phyloP scores from a whole-genome alignment of 495 filamentous ascomycete genomes.

The Recurvomyces mirabilis region DNA sequence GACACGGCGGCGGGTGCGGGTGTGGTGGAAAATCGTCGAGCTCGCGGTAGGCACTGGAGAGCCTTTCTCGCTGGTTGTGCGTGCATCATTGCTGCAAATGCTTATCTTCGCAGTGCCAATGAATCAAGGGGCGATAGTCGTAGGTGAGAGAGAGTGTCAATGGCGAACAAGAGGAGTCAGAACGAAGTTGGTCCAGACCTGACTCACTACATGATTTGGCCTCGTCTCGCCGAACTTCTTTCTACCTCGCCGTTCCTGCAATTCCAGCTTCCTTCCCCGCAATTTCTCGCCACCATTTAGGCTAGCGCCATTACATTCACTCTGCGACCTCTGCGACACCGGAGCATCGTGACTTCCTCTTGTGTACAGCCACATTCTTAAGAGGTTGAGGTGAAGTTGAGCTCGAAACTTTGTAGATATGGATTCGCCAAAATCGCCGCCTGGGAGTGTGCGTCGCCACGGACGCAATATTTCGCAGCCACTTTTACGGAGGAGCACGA shows the following conservation, averaged over 20 bases:
- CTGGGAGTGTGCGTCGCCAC: constrained; percentile 11
- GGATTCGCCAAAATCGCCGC: constrained; percentile 11
- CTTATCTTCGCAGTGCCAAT: constrained; percentile 9
- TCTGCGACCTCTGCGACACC: too few species aligned
- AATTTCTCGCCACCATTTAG: too few species aligned
- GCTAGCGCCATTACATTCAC: too few species aligned
- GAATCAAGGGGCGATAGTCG: not conserved
- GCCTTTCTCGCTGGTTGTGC: constrained; percentile 14
- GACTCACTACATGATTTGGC: constrained; percentile 1
- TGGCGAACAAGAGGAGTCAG: too few species aligned
- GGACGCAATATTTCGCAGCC: constrained; percentile 16
- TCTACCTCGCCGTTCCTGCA: not conserved
- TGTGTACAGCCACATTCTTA: too few species aligned
- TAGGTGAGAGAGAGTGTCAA: not conserved
- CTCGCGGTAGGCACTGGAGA: constrained; percentile 14
- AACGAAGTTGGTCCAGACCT: not conserved
- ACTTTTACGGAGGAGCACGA: constrained; percentile 24
- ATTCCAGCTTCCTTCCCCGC: too few species aligned
- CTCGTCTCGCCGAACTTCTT: not conserved
- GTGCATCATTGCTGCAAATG: constrained; percentile 17
- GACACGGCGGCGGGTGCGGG: constrained; percentile 26
- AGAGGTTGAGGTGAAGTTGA: not conserved
- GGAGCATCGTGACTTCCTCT: too few species aligned
- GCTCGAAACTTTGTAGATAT: too few species aligned
- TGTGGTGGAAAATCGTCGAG: constrained; percentile 20